Conservation (phyloP, 768 basidiomycete species). For the Strobilomyces dryophilus region DNA sequence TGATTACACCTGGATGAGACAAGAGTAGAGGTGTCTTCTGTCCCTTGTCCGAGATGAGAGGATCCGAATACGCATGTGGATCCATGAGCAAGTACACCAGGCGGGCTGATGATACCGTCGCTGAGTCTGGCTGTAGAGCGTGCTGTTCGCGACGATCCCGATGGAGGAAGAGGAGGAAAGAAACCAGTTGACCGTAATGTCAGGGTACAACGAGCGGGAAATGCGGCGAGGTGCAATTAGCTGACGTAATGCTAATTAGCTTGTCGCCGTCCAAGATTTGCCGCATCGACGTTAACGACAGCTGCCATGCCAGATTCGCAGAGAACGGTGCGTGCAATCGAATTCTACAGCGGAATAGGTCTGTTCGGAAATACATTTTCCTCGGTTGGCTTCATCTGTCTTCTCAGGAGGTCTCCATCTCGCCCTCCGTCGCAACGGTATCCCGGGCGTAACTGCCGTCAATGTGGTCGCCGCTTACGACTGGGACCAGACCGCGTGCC, state of each 20-base stretch:
- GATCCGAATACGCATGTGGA: background rate
- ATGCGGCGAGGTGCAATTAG: conserved; percentile 17
- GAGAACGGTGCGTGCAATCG: conserved; percentile 30
- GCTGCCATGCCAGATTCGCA: conserved; percentile 3
- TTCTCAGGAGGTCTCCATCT: conserved; percentile 65
- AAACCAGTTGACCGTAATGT: conserved; percentile 3
- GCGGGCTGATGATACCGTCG: background rate
- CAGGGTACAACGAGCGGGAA: conserved; percentile 6
- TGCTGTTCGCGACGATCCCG: background rate
- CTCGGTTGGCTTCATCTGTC: background rate
- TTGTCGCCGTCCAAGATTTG: background rate
- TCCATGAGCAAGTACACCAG: conserved; percentile 7
- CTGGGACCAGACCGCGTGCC: conserved; percentile 74
- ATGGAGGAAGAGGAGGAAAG: background rate
- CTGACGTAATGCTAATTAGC: conserved; percentile 20
- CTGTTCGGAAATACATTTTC: background rate
- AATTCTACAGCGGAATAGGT: conserved; percentile 86
- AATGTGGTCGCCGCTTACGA: conserved; percentile 64
- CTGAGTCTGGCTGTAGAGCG: background rate
- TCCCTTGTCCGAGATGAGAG: conserved; percentile 1
- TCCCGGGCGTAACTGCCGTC: conserved; percentile 34
- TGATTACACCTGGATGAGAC: conserved; percentile 9
- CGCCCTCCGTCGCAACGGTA: conserved; percentile 52
- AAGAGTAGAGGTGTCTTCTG: background rate
- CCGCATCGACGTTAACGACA: background rate